A percentile compares a stretch with the other conserved stretches of the same genome.
phyloP scores from a whole-genome alignment of 2,329 filamentous ascomycete genomes.

The Microsporum canis region DNA sequence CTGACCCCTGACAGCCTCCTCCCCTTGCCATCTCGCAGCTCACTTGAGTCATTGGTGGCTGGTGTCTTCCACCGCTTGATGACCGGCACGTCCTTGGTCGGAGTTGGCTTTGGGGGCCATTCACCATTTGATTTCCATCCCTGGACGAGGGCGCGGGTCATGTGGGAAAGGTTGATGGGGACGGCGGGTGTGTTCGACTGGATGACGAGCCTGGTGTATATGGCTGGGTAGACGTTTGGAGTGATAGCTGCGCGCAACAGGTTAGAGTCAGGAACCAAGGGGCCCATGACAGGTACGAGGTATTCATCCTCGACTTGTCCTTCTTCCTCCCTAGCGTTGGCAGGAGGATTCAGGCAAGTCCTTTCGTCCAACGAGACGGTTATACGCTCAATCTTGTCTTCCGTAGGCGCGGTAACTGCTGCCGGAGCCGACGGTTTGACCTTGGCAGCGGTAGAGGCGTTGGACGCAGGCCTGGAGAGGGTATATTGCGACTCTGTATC shows the following conservation, averaged over 20 bases:
- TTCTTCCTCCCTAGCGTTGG: too few species aligned
- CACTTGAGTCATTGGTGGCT: neutral
- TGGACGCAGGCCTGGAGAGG: neutral
- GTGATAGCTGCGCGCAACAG: slow-evolving; percentile 67
- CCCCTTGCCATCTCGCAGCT: neutral
- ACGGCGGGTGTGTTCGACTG: slow-evolving; percentile 71
- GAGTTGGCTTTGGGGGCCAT: slow-evolving; percentile 62
- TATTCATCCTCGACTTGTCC: slow-evolving; percentile 31
- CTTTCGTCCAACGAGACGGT: neutral
- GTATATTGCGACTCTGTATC: slow-evolving; percentile 5
- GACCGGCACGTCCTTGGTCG: slow-evolving; percentile 23
- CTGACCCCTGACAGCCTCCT: slow-evolving; percentile 26
- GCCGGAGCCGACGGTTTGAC: neutral
- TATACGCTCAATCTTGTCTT: neutral
- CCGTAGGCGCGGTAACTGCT: neutral
- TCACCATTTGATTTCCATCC: slow-evolving; percentile 91
- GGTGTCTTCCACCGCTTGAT: slow-evolving; percentile 6
- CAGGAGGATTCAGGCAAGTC: neutral
- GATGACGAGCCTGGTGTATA: slow-evolving; percentile 81
- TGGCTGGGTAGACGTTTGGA: slow-evolving; percentile 60
- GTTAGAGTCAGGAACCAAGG: slow-evolving; percentile 61
- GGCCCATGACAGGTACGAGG: slow-evolving; percentile 60
- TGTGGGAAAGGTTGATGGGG: slow-evolving; percentile 74
- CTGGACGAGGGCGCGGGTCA: slow-evolving; percentile 67
- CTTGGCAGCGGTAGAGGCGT: neutral